Evolutionary conservation across 2,329 filamentous ascomycete genomes (phyloP), one percentile per base, ranked within the genome.

Genomic region (Aureobasidium namibiae): DNA sequence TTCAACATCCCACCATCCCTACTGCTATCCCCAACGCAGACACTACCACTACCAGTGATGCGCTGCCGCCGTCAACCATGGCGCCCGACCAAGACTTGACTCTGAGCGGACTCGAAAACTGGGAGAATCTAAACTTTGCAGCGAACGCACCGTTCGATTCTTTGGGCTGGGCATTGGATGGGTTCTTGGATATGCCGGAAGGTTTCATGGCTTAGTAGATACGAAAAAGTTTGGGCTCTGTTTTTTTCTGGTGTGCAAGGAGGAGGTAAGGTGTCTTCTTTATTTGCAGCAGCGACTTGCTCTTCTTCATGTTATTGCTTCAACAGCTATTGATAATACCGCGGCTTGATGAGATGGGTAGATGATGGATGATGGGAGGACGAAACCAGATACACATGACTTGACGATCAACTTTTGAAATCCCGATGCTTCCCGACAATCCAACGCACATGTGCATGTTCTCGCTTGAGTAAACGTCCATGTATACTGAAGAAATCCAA

Each of bases 161-260:
- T 1, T 80, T 96, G 67, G 90, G 92, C 71, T 96, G 92, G 92
- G 90, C 95, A 78, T 77, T 96, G 61, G 92, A 96, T 71, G 89
- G 89, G 14, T 78, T 92, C 34, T 79, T 94, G 61, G 88, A 92
- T 69, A 88, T 92, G 69, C 89, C 89, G 1, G 59, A 61, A 33
- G 56, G 61, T 10, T 63, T 63, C n/a, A 60, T 63, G 50, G 57
- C 54, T 48, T 57, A 26, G 18, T 4, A 14, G 9, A 18, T 4
- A 7, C 9, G 3, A 26, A 39, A 16, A 29, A 8, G 8, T 56
- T 16, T 36, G 18, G 18, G 7, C 26, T 29, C 2, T 23, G 14
- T 39, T n/a, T 5, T 52, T 29, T 10, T n/a, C 13, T n/a, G 2
- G 11, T 18, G 9, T 23, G 39, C 18, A n/a, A n/a, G n/a, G n/a